A percentile compares a stretch with the other conserved stretches of the same genome.
These are phyloP conservation scores for Jatropha multifida DNA, from an alignment of 441 rosid species.

Conservation along the genomic window DNA sequence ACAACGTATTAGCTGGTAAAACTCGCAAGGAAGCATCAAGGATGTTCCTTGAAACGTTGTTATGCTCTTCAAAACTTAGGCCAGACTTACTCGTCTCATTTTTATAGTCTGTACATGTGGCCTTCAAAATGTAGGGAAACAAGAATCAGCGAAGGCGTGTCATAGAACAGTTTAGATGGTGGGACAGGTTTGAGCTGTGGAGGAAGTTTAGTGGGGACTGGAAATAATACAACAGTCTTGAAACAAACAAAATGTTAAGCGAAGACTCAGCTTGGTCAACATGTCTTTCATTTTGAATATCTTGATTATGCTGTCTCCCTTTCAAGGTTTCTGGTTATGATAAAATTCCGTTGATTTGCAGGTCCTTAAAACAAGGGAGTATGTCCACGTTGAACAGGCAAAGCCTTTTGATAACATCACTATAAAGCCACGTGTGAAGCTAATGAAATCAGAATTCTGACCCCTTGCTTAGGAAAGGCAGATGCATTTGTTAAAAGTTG, in stretches of 20 bases:
- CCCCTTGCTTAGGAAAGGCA: slow-evolving; percentile 26
- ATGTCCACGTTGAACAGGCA: slow-evolving; percentile 84
- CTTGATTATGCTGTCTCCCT: neutral
- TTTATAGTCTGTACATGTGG: neutral
- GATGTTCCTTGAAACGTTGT: slow-evolving; percentile 98
- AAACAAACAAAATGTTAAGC: neutral
- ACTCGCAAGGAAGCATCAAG: slow-evolving; percentile 99
- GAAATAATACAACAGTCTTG: neutral
- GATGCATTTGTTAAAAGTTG: slow-evolving; percentile 24
- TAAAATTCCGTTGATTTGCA: slow-evolving; percentile 28
- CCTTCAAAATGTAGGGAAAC: neutral
- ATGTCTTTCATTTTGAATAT: no score
- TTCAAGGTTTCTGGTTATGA: neutral
- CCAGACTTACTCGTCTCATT: neutral
- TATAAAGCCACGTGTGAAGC: slow-evolving; percentile 69
- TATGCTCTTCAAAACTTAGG: slow-evolving; percentile 31
- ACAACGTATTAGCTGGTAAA: slow-evolving; percentile 77
- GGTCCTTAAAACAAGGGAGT: slow-evolving; percentile 95
- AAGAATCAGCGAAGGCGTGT: no score
- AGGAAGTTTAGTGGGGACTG: neutral
- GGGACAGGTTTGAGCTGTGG: neutral
- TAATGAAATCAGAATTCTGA: slow-evolving; percentile 86
- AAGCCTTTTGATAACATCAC: slow-evolving; percentile 63
- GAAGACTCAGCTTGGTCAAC: neutral
- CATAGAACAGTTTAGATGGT: no score